A percentile compares a stretch with the other conserved stretches of the same genome.
Conservation (phyloP, 2,329 filamentous ascomycete genomes). For the Nectriaceae sp. region DNA sequence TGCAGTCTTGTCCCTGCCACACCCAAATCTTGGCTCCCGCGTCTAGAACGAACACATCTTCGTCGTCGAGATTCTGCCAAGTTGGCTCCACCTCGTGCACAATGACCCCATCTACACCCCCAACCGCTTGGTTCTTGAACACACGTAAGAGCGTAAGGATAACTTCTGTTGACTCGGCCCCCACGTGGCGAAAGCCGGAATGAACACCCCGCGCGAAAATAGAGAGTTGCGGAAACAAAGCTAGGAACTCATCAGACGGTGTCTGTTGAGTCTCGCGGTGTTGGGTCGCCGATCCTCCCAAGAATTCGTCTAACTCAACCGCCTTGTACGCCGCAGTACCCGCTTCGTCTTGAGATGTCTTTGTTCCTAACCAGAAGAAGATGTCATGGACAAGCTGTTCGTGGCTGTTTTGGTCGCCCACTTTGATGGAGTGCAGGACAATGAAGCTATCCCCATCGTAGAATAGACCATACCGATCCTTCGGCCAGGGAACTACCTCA, state of each 20-base stretch:
- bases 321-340: conserved; percentile 72
- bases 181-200: conserved; percentile 66
- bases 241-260: conserved; percentile 61
- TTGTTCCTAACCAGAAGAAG: conserved; percentile 69
- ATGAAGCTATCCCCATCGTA: conserved; percentile 71
- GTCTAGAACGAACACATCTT: conserved; percentile 67
- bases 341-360: conserved; percentile 69
- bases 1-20: conserved; percentile 67
- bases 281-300: conserved; percentile 62
- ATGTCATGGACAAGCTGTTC: conserved; percentile 61
- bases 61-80: conserved; percentile 63
- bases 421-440: conserved; percentile 59
- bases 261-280: conserved; percentile 64
- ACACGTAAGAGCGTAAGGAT: conserved; percentile 59
- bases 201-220: conserved; percentile 62
- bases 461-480: conserved; percentile 59
- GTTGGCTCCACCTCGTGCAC: conserved; percentile 65
- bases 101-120: conserved; percentile 48
- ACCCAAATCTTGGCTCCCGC: conserved; percentile 66
- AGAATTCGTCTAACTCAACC: conserved; percentile 68
- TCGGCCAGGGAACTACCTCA: conserved; percentile 62
- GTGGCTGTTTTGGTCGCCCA: conserved; percentile 44
- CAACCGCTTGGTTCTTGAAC: conserved; percentile 58
- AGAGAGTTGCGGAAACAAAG: conserved; percentile 60
- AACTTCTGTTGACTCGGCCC: conserved; percentile 44